Evolutionary conservation across 768 basidiomycete genomes (phyloP).

Genomic region (Phanerochaete carnosa): DNA sequence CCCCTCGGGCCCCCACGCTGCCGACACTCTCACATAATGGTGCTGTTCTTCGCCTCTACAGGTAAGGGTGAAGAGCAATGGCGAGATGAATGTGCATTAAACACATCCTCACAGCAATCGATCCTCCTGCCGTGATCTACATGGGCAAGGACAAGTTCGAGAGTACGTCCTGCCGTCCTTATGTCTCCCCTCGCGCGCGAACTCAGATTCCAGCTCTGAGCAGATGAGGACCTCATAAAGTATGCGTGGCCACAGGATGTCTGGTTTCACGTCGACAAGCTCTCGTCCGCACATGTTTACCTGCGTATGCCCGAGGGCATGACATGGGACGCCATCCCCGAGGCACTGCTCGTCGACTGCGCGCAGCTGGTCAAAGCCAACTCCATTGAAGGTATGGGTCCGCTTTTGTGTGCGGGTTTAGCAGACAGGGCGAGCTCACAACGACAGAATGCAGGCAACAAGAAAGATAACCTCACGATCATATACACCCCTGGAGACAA

Average conservation of each 20-base stretch:
- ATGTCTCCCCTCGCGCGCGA: neutral
- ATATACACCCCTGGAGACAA: constrained; percentile 95
- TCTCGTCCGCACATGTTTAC: constrained; percentile 96
- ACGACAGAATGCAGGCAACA: constrained; percentile 67
- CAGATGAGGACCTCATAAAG: constrained; percentile 94
- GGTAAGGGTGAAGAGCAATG: neutral
- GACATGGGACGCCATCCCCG: constrained; percentile 86
- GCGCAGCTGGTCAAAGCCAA: constrained; percentile 98
- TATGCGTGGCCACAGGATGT: constrained; percentile 88
- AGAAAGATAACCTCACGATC: constrained; percentile 89
- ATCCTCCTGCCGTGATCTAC: constrained; percentile 73
- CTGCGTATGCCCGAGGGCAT: constrained; percentile 83
- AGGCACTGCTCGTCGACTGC: constrained; percentile 74
- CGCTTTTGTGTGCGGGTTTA: neutral
- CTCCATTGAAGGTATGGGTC: constrained; percentile 79
- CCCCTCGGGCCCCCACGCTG: neutral
- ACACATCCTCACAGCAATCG: constrained; percentile 36
- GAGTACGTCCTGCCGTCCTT: constrained; percentile 48
- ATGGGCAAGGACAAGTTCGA: constrained; percentile 98
- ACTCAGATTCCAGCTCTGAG: neutral
- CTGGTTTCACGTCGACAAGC: constrained; percentile 98
- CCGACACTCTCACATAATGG: constrained; percentile 8
- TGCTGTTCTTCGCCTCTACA: constrained; percentile 17
- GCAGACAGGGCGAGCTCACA: neutral
- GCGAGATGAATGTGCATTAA: too few species aligned